Evolutionary conservation across 177 flowering plant genomes (phyloP).

Genomic region (Vitis hybrid): DNA sequence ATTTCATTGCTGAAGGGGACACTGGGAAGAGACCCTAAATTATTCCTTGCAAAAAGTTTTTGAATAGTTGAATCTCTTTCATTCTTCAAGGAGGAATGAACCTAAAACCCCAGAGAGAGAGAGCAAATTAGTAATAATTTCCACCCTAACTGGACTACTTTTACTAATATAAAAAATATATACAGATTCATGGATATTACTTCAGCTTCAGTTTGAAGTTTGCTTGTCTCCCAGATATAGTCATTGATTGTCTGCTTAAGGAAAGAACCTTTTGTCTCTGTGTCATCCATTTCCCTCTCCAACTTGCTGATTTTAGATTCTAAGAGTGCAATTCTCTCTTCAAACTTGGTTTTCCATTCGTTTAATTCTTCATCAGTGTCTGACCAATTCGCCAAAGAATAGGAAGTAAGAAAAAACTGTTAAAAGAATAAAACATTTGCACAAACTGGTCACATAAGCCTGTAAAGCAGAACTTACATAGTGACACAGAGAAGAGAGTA

Average conservation of each 20-base stretch:
- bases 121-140: neutral
- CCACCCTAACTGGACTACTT: neutral
- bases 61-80: conserved; percentile 70
- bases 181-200: conserved; percentile 33
- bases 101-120: conserved; percentile 39
- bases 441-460: too few species aligned
- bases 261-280: conserved; percentile 34
- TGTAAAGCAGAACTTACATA: conserved; percentile 2
- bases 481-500: neutral
- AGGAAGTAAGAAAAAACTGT: neutral
- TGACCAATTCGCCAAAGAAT: conserved; percentile 22
- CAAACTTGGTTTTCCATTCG: conserved; percentile 91
- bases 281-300: conserved; percentile 67
- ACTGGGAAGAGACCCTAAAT: conserved; percentile 65
- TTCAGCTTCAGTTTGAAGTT: conserved; percentile 82
- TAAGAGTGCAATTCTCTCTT: conserved; percentile 58
- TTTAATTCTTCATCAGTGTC: conserved; percentile 90
- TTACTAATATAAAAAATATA: conserved; percentile 4
- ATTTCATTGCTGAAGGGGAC: conserved; percentile 64
- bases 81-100: conserved; percentile 47
- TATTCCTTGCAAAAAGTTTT: conserved; percentile 55
- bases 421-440: neutral
- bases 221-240: conserved; percentile 56
- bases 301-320: conserved; percentile 56
- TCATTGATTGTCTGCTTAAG: conserved; percentile 31